Evolutionary conservation across 805 yeast genomes (phyloP), one percentile per base, ranked within the genome.

Genomic region (Kazachstania psychrophila): DNA sequence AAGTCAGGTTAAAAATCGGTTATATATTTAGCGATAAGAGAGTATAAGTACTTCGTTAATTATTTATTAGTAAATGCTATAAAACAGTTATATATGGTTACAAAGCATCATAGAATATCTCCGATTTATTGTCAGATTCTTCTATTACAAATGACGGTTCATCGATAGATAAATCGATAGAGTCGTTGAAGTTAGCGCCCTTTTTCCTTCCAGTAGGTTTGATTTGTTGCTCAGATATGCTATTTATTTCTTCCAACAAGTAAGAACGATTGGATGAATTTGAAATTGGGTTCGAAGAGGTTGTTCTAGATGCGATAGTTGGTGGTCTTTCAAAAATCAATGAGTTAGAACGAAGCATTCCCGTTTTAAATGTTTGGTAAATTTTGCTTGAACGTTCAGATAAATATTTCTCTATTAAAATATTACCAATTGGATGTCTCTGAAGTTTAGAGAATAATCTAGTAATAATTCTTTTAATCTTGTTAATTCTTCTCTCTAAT

Each of bases 391-490:
- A 25, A n/a, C 32, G 24, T 8, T 28, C 31, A 4, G 35, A 23
- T 2, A 41, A 10, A 12, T 40, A 43, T 25, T 33, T 38, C 13
- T 36, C 31, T 5, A 53, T 27, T 11, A 54, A 18, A 5, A 46
- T 22, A 12, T 33, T 38, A 12, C 58, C 58, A 1, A 55, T 23
- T 3, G 50, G 46, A 33, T 52, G 50, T n/a, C 41, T 31, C 32
- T 45, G 44, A 4, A 53, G 39, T 28, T 30, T 37, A 15, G 39
- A 31, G n/a, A 52, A 25, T n/a, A 54, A 29, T 22, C 44, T 44
- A 4, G 39, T 20, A 5, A 48, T 19, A 10, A 40, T 19, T 18
- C 34, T 34, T 36, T 42, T 49, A 13, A 49, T 36, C 20, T 40
- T 42, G 2, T 23, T 30, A 2, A 43, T 41, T 31, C 37, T 34